Evolutionary conservation across 2,329 filamentous ascomycete species (phyloP).

Genomic region (Microsporum canis): DNA sequence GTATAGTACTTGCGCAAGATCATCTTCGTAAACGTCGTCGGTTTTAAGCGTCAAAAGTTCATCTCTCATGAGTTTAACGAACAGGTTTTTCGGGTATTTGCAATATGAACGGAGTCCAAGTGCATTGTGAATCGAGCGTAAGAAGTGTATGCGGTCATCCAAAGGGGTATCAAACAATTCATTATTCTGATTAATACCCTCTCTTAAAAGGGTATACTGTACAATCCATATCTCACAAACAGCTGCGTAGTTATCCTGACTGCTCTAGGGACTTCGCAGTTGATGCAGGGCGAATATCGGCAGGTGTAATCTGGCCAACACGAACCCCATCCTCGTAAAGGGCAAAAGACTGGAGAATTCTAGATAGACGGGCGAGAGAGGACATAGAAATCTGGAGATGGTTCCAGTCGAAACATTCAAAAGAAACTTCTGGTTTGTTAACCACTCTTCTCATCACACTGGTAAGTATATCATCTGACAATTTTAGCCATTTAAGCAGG

Average conservation of each 20-base stretch:
- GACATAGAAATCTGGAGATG: conserved; percentile 64
- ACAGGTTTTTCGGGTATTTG: conserved; percentile 72
- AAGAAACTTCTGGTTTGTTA: conserved; percentile 53
- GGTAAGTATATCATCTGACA: conserved; percentile 63
- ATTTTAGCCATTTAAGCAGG: conserved; percentile 65
- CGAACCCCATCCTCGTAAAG: conserved; percentile 79
- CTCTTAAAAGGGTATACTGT: conserved; percentile 68
- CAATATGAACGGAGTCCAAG: conserved; percentile 77
- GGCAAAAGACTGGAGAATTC: conserved; percentile 66
- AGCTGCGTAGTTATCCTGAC: conserved; percentile 66
- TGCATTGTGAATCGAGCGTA: conserved; percentile 72
- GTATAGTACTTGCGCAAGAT: conserved; percentile 73
- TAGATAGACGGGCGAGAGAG: conserved; percentile 59
- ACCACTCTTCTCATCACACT: conserved; percentile 58
- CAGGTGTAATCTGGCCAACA: conserved; percentile 57
- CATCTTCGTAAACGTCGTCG: conserved; percentile 71
- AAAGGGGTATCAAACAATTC: conserved; percentile 54
- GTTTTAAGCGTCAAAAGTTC: conserved; percentile 68
- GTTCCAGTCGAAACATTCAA: conserved; percentile 72
- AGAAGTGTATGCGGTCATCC: conserved; percentile 64
- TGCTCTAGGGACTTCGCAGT: conserved; percentile 32
- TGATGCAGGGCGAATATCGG: conserved; percentile 43
- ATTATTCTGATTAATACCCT: conserved; percentile 57
- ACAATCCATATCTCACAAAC: conserved; percentile 79
- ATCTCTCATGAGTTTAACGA: conserved; percentile 77